Percentiles rank a stretch among this genome's conserved stretches.
These are phyloP conservation scores for Oryza nivara DNA, from an alignment of 176 grass and related monocot species.

Conservation along the genomic window DNA sequence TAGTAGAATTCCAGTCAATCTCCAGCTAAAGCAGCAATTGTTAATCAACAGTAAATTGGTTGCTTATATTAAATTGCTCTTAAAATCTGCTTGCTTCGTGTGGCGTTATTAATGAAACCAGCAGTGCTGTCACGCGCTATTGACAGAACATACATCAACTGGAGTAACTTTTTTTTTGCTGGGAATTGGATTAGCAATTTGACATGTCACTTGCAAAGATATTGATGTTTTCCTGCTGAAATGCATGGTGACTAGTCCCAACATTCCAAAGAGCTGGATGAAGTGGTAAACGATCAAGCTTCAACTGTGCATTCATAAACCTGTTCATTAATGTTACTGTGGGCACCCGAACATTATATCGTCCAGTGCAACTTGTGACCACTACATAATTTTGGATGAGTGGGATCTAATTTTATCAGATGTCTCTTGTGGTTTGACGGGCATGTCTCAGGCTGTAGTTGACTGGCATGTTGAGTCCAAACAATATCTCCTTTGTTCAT, in stretches of 20 bases:
- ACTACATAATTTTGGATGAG: too few relatives aligned
- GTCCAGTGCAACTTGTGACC: too few relatives aligned
- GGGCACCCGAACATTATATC: too few relatives aligned
- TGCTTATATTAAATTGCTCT: slow-evolving; percentile 37
- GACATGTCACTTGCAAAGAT: background rate
- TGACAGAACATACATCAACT: slow-evolving; percentile 6
- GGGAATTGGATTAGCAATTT: background rate
- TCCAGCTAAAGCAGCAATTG: slow-evolving; percentile 42
- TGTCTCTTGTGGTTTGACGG: too few relatives aligned
- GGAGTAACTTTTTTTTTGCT: background rate
- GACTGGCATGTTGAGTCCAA: too few relatives aligned
- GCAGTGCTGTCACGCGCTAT: slow-evolving; percentile 3
- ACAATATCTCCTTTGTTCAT: too few relatives aligned
- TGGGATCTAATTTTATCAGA: too few relatives aligned
- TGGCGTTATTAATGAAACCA: slow-evolving; percentile 29
- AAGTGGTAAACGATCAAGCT: background rate
- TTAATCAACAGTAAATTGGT: slow-evolving; percentile 30
- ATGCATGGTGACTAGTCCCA: too few relatives aligned
- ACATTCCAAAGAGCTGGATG: background rate
- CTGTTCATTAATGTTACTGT: slow-evolving; percentile 8
- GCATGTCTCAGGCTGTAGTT: too few relatives aligned
- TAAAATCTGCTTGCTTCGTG: slow-evolving; percentile 24
- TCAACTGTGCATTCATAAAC: background rate
- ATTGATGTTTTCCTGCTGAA: background rate
- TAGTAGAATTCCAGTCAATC: slow-evolving; percentile 33